Evolutionary conservation across 768 basidiomycete species (phyloP), one percentile per base, ranked within the genome.

Genomic region (Galerina marginata): DNA sequence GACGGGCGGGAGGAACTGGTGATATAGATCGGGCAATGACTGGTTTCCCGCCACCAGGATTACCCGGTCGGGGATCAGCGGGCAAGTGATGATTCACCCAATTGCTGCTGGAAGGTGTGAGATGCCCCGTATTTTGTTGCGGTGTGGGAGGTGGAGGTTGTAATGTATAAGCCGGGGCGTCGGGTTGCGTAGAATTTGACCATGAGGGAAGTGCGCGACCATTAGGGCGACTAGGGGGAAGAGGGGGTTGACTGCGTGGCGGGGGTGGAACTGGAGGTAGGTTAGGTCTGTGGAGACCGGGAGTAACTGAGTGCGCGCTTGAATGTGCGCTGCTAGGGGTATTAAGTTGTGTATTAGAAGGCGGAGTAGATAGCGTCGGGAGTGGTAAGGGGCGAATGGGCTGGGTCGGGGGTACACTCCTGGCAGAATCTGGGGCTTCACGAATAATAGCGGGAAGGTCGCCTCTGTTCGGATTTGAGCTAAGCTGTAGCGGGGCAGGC

Each of bases 401-500:
- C 29, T 62, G 63, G 69, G 54, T 56, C 39, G 26, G 72, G 69
- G 52, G 62, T 42, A 58, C 60, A 37, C 65, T 69, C 49, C 77
- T 74, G 23, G 81, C 81, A n/a, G 88, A 84, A 63, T 91, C 90
- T 15, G 84, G 81, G 14, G 75, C 74, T 62, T 91, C 88, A 51
- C 88, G 84, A 43, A 91, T 83, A 58, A 94, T 78, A 16, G 86
- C 86, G 6, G 93, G 93, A 1, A 95, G 84, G 69, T 90, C 88
- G 14, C 79, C 75, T 42, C 87, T 78, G 3, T 78, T 77, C 10
- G 80, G 71, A 59, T 81, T 81, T 0, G 81, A 80, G 15, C 84
- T 81, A 9, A 96, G 80, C 64, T 90, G 86, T n/a, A 96, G 77
- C 0, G 95, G 94, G 0, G 94, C 90, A 4, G 94, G 95, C 60